phyloP scores from a whole-genome alignment of 2,329 filamentous ascomycete species.

The Iodosphaeria phyllophila region DNA sequence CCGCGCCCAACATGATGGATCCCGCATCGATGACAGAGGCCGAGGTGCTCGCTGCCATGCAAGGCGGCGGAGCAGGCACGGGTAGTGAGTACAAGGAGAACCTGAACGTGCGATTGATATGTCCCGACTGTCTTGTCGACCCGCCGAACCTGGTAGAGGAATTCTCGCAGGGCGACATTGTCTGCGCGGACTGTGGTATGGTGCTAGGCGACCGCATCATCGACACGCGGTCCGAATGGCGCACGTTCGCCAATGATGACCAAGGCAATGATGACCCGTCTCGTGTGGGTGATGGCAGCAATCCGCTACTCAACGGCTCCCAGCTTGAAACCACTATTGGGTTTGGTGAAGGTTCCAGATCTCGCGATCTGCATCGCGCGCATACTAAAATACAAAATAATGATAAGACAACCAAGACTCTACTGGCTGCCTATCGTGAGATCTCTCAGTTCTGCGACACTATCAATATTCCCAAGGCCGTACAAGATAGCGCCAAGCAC shows the following conservation, averaged over 20 bases:
- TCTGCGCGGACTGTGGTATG: constrained; percentile 80
- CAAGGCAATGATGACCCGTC: constrained; percentile 92
- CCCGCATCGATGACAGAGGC: constrained; percentile 8
- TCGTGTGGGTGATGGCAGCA: constrained; percentile 88
- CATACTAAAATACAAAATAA: constrained; percentile 53
- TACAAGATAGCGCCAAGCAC: constrained; percentile 80
- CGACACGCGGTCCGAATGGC: constrained; percentile 94
- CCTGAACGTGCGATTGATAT: constrained; percentile 69
- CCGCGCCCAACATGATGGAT: constrained; percentile 1
- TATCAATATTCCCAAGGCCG: constrained; percentile 61
- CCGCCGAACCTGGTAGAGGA: constrained; percentile 92
- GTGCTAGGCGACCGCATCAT: constrained; percentile 84
- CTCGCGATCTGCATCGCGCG: constrained; percentile 51
- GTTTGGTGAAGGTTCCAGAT: constrained; percentile 53
- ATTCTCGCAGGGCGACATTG: constrained; percentile 78
- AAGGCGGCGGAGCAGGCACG: constrained; percentile 5
- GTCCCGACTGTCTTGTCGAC: constrained; percentile 75
- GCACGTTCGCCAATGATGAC: constrained; percentile 96
- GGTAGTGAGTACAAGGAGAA: constrained; percentile 52
- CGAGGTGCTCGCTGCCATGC: constrained; percentile 26
- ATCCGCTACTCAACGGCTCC: constrained; percentile 75
- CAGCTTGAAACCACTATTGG: constrained; percentile 81
- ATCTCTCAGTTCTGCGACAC: constrained; percentile 77
- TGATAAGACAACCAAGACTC: constrained; percentile 67
- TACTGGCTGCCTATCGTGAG: constrained; percentile 74